Conservation (phyloP, 139 green algal species). For the Auxenochlorella pyrenoidosa region DNA sequence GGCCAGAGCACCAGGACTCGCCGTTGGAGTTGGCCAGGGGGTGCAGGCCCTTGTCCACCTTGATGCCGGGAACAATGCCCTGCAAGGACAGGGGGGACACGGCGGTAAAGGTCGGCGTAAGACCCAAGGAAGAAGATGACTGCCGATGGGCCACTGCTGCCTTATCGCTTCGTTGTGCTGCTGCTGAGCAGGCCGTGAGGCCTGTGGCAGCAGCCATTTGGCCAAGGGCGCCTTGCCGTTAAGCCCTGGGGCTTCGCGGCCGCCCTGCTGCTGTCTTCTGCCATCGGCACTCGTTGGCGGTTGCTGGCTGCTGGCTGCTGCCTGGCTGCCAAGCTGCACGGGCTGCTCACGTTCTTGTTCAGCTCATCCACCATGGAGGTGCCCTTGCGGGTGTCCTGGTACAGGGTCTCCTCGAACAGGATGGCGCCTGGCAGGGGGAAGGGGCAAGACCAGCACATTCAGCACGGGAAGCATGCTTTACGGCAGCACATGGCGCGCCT, state of each 20-base stretch:
- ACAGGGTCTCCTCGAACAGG: conserved; percentile 99
- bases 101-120: neutral
- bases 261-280: too few relatives aligned
- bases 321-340: neutral
- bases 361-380: conserved; percentile 90
- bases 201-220: too few relatives aligned
- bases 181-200: neutral
- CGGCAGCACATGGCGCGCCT: too few relatives aligned
- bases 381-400: conserved; percentile 89
- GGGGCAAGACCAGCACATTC: neutral
- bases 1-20: conserved; percentile 96
- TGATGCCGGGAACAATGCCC: conserved; percentile 91
- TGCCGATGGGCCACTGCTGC: too few relatives aligned
- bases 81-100: neutral
- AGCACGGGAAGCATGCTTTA: too few relatives aligned
- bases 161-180: neutral
- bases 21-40: conserved; percentile 93
- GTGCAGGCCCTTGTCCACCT: conserved; percentile 97
- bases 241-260: too few relatives aligned
- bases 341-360: conserved; percentile 64
- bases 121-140: neutral
- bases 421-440: conserved; percentile 70
- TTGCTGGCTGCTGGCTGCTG: neutral
- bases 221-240: too few relatives aligned
- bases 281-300: too few relatives aligned